These are phyloP conservation scores for Cordyceps javanica DNA, from an alignment of 2,329 filamentous ascomycete genomes.

Conservation along the genomic window DNA sequence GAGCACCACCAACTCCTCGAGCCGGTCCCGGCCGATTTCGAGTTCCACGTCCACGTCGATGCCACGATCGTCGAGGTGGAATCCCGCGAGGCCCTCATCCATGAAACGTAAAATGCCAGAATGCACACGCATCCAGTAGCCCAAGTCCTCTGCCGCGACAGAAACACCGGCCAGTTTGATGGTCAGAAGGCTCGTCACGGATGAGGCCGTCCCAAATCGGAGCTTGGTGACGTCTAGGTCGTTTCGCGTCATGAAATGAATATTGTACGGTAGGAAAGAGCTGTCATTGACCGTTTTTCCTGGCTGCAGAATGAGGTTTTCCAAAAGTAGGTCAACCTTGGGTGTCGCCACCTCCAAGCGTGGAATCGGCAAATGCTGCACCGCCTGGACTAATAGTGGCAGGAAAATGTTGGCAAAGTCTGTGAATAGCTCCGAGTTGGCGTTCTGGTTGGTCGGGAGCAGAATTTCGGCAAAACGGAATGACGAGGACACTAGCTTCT, in stretches of 20 bases:
- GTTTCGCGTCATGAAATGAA: slow-evolving; percentile 78
- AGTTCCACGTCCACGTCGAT: slow-evolving; percentile 82
- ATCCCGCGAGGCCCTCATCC: slow-evolving; percentile 79
- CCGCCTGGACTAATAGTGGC: slow-evolving; percentile 65
- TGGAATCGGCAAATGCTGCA: slow-evolving; percentile 87
- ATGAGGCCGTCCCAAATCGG: slow-evolving; percentile 53
- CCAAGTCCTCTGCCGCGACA: slow-evolving; percentile 76
- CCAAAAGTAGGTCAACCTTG: slow-evolving; percentile 75
- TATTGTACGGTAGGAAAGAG: slow-evolving; percentile 81
- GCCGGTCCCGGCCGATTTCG: slow-evolving; percentile 68
- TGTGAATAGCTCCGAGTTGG: slow-evolving; percentile 5
- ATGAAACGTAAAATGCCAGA: slow-evolving; percentile 66
- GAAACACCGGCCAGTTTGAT: slow-evolving; percentile 79
- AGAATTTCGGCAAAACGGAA: slow-evolving; percentile 63
- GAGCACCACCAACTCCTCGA: slow-evolving; percentile 78
- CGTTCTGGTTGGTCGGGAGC: slow-evolving; percentile 51
- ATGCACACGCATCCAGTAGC: slow-evolving; percentile 82
- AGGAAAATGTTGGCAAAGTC: slow-evolving; percentile 62
- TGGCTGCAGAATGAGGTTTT: slow-evolving; percentile 87
- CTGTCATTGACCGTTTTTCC: slow-evolving; percentile 77
- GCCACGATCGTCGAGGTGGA: slow-evolving; percentile 78
- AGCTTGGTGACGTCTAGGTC: slow-evolving; percentile 81
- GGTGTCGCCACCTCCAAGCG: slow-evolving; percentile 82
- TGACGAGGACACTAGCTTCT: slow-evolving; percentile 60
- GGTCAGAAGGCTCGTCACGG: slow-evolving; percentile 64